These are phyloP conservation scores for Inga oerstediana DNA, from an alignment of 306 rosid genomes.

Conservation along the genomic window DNA sequence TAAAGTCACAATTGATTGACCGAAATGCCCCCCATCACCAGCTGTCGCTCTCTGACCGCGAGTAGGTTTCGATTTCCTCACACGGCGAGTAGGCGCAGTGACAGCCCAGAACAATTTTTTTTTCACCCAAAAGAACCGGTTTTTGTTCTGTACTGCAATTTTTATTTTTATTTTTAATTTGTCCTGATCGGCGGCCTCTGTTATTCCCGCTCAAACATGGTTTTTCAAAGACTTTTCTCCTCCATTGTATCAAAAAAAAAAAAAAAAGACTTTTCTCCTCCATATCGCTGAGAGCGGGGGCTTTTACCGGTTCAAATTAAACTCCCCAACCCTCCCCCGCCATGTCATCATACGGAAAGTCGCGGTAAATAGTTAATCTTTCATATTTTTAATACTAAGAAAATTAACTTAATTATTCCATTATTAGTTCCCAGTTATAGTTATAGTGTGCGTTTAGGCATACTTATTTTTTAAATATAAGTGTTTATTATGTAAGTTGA, in stretches of 20 bases:
- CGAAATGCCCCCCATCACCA: background rate
- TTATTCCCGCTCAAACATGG: slow-evolving; percentile 81
- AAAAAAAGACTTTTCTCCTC: slow-evolving; percentile 30
- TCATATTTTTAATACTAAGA: background rate
- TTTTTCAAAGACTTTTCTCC: slow-evolving; percentile 37
- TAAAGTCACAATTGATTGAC: background rate
- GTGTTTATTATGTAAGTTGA: no score
- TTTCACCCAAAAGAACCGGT: background rate
- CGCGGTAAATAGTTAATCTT: background rate
- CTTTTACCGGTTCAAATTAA: slow-evolving; percentile 37
- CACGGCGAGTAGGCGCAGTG: background rate
- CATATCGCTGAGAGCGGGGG: slow-evolving; percentile 47
- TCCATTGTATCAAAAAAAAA: no score
- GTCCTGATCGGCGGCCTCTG: slow-evolving; percentile 47
- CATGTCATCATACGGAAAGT: slow-evolving; percentile 45
- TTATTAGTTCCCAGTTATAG: background rate
- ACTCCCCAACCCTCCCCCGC: slow-evolving; percentile 30
- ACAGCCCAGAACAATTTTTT: background rate
- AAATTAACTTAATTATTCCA: background rate
- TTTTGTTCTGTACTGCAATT: background rate
- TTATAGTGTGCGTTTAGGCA: no score
- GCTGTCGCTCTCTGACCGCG: background rate
- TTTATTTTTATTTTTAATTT: slow-evolving; percentile 3
- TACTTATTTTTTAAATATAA: no score
- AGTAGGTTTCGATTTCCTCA: background rate